Percentiles rank a stretch among this genome's conserved stretches.
Conservation (phyloP, 2,329 filamentous ascomycete species). For the Colletotrichum caudatum region DNA sequence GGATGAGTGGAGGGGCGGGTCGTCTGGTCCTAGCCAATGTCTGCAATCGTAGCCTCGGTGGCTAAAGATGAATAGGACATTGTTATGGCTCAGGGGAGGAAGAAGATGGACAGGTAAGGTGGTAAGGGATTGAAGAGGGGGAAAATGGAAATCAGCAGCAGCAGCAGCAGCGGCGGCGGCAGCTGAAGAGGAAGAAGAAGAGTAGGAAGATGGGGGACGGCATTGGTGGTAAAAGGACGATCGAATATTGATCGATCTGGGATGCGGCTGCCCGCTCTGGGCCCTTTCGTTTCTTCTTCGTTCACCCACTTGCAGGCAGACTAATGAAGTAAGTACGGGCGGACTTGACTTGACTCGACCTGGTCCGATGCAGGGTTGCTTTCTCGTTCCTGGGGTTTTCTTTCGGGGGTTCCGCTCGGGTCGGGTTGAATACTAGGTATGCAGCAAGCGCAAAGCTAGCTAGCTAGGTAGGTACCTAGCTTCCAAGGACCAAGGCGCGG, state of each 20-base stretch:
- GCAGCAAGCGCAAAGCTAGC: conserved; percentile 6
- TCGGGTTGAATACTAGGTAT: background rate
- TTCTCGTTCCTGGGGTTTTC: conserved; percentile 1
- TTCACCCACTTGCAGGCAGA: conserved; percentile 15
- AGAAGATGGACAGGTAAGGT: background rate
- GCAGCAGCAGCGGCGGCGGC: background rate
- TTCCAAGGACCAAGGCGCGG: conserved; percentile 1
- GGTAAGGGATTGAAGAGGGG: background rate
- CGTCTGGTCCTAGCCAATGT: conserved; percentile 35
- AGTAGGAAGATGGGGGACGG: conserved; percentile 1
- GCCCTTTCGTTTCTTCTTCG: conserved; percentile 27
- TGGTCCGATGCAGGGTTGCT: conserved; percentile 24
- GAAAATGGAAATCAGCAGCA: background rate
- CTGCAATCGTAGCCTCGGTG: conserved; percentile 37
- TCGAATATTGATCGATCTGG: conserved; percentile 31
- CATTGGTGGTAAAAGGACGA: conserved; percentile 22
- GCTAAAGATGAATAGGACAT: conserved; percentile 36
- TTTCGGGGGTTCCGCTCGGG: conserved; percentile 14
- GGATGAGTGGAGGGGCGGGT: background rate
- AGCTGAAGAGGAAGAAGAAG: conserved; percentile 3
- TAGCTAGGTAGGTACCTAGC: too few species aligned
- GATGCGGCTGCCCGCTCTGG: conserved; percentile 32
- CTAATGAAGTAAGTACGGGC: background rate
- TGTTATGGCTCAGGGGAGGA: conserved; percentile 17
- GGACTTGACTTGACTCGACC: conserved; percentile 16